Conservation (phyloP, 106 monocot genomes). For the Allium fistulosum region DNA sequence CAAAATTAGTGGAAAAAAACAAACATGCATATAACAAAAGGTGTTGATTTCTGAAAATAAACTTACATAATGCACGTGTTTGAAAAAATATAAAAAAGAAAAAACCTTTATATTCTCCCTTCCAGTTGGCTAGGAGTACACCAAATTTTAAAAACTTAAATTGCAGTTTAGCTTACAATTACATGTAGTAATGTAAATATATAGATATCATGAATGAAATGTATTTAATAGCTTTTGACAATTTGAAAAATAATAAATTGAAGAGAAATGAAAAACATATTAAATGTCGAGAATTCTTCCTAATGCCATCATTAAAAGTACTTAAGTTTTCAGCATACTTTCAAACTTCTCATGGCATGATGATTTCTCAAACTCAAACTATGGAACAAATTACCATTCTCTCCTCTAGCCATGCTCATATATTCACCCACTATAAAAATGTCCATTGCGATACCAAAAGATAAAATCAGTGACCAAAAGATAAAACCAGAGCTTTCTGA, state of each 20-base stretch:
- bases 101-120: not conserved
- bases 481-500: too few species aligned
- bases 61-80: too few species aligned
- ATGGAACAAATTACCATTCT: not conserved
- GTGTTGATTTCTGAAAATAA: not conserved
- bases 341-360: not conserved
- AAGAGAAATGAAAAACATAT: not conserved
- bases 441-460: not conserved
- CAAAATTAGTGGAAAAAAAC: not conserved
- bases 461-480: too few species aligned
- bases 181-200: not conserved
- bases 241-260: not conserved
- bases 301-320: not conserved
- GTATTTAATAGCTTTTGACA: not conserved
- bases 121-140: not conserved
- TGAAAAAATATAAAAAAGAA: too few species aligned
- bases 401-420: not conserved
- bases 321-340: not conserved
- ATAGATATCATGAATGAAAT: not conserved
- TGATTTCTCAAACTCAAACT: too few species aligned
- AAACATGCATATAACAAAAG: not conserved
- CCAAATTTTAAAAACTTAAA: not conserved
- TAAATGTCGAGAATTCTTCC: not conserved
- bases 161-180: too few species aligned
- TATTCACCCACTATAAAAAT: not conserved